These are phyloP conservation scores for Aspergillus eucalypticola DNA, from an alignment of 2,329 filamentous ascomycete genomes.

Conservation along the genomic window DNA sequence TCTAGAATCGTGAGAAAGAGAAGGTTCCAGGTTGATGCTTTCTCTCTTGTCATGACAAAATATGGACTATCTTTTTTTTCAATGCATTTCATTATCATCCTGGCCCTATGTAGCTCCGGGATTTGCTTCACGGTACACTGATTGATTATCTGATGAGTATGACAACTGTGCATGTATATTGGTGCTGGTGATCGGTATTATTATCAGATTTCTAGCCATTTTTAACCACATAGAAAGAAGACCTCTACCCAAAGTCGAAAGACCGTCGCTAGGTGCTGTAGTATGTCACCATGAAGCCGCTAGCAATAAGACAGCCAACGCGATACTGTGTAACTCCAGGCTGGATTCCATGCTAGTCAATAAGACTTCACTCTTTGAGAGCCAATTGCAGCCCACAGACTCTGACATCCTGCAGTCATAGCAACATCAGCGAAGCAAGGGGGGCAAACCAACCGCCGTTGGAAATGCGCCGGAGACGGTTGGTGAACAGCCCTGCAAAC, in stretches of 20 bases:
- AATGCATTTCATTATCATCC: conserved; percentile 21
- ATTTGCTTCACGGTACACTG: conserved; percentile 23
- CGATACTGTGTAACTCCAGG: no score
- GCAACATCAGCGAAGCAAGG: not conserved
- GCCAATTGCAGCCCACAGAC: not conserved
- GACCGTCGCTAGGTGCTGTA: not conserved
- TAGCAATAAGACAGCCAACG: not conserved
- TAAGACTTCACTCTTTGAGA: not conserved
- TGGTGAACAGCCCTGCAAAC: conserved; percentile 33
- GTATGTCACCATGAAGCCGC: not conserved
- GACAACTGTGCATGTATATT: conserved; percentile 12
- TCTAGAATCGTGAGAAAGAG: conserved; percentile 12
- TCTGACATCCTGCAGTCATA: not conserved
- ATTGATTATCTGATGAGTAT: conserved; percentile 26
- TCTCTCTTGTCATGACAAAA: conserved; percentile 23
- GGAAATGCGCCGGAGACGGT: conserved; percentile 16
- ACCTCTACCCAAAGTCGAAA: not conserved
- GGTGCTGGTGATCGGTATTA: not conserved
- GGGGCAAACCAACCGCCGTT: conserved; percentile 8
- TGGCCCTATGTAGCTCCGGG: conserved; percentile 19
- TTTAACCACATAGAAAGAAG: not conserved
- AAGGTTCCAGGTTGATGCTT: conserved; percentile 16
- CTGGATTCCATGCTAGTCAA: not conserved
- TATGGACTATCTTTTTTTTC: conserved; percentile 22
- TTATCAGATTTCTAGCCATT: not conserved